Conservation (phyloP, 495 filamentous ascomycete genomes). For the Aspergillus steynii region DNA sequence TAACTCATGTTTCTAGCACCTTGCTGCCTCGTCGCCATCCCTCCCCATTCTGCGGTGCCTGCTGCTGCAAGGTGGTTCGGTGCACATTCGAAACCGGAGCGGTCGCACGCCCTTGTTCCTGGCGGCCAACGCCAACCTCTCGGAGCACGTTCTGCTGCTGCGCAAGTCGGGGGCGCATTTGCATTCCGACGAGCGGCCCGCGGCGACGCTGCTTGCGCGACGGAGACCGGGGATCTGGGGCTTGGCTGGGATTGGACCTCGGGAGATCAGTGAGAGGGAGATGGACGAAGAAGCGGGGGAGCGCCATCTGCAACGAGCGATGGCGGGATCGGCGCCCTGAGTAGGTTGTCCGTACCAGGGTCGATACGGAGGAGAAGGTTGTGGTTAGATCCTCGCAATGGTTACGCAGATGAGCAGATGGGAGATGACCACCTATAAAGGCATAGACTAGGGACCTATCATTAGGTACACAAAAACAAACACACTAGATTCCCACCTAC, state of each 20-base stretch:
- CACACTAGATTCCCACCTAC: too few species aligned
- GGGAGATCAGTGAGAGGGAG: slow-evolving; percentile 37
- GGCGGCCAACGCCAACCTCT: slow-evolving; percentile 62
- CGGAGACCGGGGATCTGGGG: slow-evolving; percentile 48
- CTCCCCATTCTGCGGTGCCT: slow-evolving; percentile 68
- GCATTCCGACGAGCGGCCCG: slow-evolving; percentile 60
- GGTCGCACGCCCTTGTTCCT: slow-evolving; percentile 82
- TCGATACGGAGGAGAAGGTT: too few species aligned
- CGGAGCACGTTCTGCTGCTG: slow-evolving; percentile 65
- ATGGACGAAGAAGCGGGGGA: slow-evolving; percentile 28
- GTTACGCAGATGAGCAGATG: background rate
- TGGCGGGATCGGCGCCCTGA: slow-evolving; percentile 41
- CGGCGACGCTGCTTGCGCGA: slow-evolving; percentile 47
- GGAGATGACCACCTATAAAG: background rate
- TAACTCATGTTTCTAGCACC: slow-evolving; percentile 47
- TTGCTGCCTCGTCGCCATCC: slow-evolving; percentile 61
- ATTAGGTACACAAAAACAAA: too few species aligned
- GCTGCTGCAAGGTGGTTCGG: slow-evolving; percentile 75
- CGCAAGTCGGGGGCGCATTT: slow-evolving; percentile 70
- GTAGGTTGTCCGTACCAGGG: background rate
- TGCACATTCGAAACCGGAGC: slow-evolving; percentile 79
- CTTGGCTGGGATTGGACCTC: slow-evolving; percentile 44
- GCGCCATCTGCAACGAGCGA: slow-evolving; percentile 20
- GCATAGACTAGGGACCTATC: too few species aligned
- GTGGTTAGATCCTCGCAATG: background rate